Base-by-base conservation (phyloP, 768 basidiomycete genomes). In the Boletus subcaerulescens region DNA sequence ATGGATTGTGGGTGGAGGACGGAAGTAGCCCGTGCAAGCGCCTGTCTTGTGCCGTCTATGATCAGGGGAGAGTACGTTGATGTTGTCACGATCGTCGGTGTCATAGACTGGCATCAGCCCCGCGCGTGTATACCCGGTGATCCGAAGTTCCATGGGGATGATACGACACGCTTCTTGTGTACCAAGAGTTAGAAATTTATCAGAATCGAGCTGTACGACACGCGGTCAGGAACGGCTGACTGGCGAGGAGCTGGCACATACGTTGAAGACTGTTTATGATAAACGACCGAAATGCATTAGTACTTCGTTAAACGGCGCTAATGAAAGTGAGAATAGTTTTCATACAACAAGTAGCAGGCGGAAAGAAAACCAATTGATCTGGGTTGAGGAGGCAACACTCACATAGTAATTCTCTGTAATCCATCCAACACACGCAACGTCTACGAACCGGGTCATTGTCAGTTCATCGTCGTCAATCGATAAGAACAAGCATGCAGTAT, bases 381-480 rank as follows among this genome's bases (percentile, higher is more conserved):
- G 26, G n/a, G 35, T 55, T 13, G 13, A 35, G 5, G 24, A 45
- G 40, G 29, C n/a, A 20, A 8, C 4, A 72, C 81, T 65, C 59
- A 82, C 82, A 61, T 9, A 84, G 62, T 3, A 84, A 58, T 52
- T 83, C 80, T 38, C 74, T 73, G 60, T 84, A 84, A 58, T 82
- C 81, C 66, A 84, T 70, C 81, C 82, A 84, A 55, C 79, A 84
- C 7, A 84, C 75, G 46, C 78, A 77, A 13, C 82, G 79, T 54
- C 82, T 83, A 57, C 14, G 33, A 33, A 14, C 15, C 45, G 39
- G 44, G 15, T 36, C 35, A 36, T 13, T 20, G 52, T 64, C 32
- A 61, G 62, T 50, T 33, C 26, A 13, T 38, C 29, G 7, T 14
- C 29, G 2, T 15, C 36, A 12, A 38, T 35, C 26, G 6, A 39